phyloP scores from a whole-genome alignment of 140 eudicot species.

The Flaveria floridana region DNA sequence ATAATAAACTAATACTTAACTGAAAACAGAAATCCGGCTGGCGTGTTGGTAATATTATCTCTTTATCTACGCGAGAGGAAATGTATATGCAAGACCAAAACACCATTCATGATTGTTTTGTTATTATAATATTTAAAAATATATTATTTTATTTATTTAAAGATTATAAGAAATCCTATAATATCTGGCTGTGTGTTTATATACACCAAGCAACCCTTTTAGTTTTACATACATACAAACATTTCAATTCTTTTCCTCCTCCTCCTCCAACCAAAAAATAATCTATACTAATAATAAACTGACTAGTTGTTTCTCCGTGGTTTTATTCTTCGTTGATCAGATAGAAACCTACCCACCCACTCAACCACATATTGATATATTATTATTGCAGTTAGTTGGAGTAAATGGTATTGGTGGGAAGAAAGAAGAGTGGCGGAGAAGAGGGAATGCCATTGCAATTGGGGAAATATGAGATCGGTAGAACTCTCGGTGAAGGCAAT shows the following conservation, averaged over 20 bases:
- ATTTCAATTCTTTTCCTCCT: neutral
- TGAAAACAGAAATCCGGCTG: constrained; percentile 30
- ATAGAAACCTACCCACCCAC: neutral
- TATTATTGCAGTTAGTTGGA: neutral
- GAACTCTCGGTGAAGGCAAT: constrained; percentile 86
- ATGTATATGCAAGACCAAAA: constrained; percentile 5
- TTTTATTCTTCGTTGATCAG: neutral
- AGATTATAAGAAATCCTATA: constrained; percentile 2
- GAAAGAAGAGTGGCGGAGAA: constrained; percentile 30
- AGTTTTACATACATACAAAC: neutral
- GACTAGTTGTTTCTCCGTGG: neutral
- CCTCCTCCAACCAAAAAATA: neutral
- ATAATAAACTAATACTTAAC: constrained; percentile 6
- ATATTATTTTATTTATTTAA: constrained; percentile 1
- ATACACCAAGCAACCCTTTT: constrained; percentile 16
- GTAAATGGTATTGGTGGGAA: constrained; percentile 41
- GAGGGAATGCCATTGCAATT: constrained; percentile 74
- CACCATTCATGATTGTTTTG: neutral
- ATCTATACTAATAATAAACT: no score
- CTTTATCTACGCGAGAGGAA: constrained; percentile 13
- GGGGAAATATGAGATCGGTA: constrained; percentile 94
- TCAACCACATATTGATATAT: no score
- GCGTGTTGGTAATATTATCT: constrained; percentile 34
- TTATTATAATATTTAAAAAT: neutral
- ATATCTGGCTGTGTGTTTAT: constrained; percentile 26